These are phyloP conservation scores for Torulaspora franciscae DNA, from an alignment of 805 yeast genomes.

Conservation along the genomic window DNA sequence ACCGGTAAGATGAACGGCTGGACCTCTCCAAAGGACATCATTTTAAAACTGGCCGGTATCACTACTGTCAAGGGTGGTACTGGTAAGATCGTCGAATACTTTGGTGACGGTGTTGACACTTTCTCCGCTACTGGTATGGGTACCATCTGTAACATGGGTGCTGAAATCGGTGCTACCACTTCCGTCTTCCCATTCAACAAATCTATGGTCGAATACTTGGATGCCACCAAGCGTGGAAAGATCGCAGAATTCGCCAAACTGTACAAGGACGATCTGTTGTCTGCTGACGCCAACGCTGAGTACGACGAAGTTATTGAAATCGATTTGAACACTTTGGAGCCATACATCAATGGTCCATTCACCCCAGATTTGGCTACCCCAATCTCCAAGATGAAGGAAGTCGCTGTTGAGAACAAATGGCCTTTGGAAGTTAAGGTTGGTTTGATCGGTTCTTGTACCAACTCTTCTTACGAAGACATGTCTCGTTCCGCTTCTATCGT, in stretches of 20 bases:
- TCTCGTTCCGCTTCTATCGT: conserved; percentile 92
- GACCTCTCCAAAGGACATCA: conserved; percentile 96
- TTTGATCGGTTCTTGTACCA: conserved; percentile 96
- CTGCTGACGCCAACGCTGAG: conserved; percentile 89
- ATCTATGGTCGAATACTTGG: conserved; percentile 79
- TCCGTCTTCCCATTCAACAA: conserved; percentile 95
- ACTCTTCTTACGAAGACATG: conserved; percentile 98
- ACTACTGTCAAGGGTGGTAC: conserved; percentile 98
- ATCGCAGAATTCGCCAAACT: conserved; percentile 76
- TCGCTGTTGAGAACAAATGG: conserved; percentile 83
- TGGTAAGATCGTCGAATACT: conserved; percentile 93
- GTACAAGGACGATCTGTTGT: conserved; percentile 62
- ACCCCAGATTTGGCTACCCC: conserved; percentile 98
- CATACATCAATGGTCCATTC: conserved; percentile 96
- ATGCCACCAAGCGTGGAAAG: conserved; percentile 79
- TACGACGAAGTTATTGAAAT: conserved; percentile 92
- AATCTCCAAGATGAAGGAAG: conserved; percentile 77
- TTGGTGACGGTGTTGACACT: conserved; percentile 89
- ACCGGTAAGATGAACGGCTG: conserved; percentile 91
- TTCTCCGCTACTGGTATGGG: conserved; percentile 99
- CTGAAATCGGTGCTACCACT: conserved; percentile 98
- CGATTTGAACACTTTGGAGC: conserved; percentile 84
- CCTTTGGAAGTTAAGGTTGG: conserved; percentile 91
- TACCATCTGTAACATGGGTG: conserved; percentile 99
- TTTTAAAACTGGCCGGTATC: conserved; percentile 86